A percentile compares a stretch with the other conserved stretches of the same genome.
Conservation (phyloP, 148 eudicot species). For the Cornus suecica region DNA sequence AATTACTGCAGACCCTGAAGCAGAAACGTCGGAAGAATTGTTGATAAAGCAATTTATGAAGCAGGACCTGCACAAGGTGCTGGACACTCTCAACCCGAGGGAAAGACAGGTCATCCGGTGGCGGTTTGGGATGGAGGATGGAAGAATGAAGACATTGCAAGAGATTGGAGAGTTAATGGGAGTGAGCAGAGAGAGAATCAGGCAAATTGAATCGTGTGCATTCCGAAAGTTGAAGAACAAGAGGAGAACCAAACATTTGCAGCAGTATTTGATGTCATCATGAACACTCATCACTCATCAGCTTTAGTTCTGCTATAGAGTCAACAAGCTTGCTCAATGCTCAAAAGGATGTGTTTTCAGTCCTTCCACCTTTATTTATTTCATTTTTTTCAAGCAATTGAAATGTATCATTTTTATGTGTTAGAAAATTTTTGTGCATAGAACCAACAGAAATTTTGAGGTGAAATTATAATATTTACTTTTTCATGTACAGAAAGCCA, state of each 20-base stretch:
- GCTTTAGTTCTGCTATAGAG: neutral
- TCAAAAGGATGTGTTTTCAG: neutral
- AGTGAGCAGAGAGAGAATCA: conserved; percentile 85
- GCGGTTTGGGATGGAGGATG: conserved; percentile 86
- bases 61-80: conserved; percentile 70
- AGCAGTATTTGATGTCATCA: conserved; percentile 46
- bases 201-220: conserved; percentile 88
- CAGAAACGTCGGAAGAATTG: conserved; percentile 58
- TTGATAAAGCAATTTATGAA: conserved; percentile 66
- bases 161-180: conserved; percentile 92
- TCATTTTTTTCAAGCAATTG: neutral
- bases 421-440: neutral
- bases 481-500: neutral
- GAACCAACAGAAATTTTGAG: neutral
- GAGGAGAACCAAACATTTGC: conserved; percentile 62
- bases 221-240: conserved; percentile 75
- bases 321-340: neutral
- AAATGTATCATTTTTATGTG: neutral
- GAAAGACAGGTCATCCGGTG: conserved; percentile 71
- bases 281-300: neutral
- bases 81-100: conserved; percentile 54
- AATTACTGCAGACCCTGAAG: conserved; percentile 62
- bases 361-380: neutral
- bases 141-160: conserved; percentile 80
- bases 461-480: neutral